These are phyloP conservation scores for Saitozyma sp. DNA, from an alignment of 768 basidiomycete species.

Conservation along the genomic window DNA sequence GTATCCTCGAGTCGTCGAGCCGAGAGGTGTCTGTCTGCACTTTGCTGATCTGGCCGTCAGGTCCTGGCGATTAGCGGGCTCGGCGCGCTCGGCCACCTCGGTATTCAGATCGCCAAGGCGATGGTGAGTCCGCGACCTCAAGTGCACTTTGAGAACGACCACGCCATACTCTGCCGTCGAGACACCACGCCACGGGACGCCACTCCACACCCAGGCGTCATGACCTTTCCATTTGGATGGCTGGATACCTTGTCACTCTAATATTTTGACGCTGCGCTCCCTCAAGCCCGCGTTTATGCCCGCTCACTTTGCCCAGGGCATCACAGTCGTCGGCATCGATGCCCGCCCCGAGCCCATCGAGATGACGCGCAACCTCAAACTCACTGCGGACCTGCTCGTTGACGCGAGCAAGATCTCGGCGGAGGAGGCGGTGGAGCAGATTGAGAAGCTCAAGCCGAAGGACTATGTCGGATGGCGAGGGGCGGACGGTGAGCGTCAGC, in stretches of 20 bases:
- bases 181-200: too few relatives aligned
- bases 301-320: slow-evolving; percentile 9
- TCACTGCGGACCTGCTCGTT: slow-evolving; percentile 19
- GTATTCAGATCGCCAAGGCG: slow-evolving; percentile 29
- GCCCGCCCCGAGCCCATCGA: slow-evolving; percentile 20
- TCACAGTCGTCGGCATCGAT: slow-evolving; percentile 27
- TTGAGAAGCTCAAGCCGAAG: slow-evolving; percentile 17
- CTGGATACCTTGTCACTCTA: background rate
- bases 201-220: too few relatives aligned
- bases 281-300: background rate
- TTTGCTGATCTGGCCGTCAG: background rate
- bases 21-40: too few relatives aligned
- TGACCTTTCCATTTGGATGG: too few relatives aligned
- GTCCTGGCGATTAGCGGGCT: slow-evolving; percentile 28
- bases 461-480: slow-evolving; percentile 23
- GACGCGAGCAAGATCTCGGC: slow-evolving; percentile 13
- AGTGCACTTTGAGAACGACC: background rate
- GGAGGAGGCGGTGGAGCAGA: slow-evolving; percentile 15
- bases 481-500: slow-evolving; percentile 18
- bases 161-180: too few relatives aligned
- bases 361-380: slow-evolving; percentile 4
- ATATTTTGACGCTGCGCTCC: background rate
- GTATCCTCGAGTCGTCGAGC: too few relatives aligned
- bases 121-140: slow-evolving; percentile 11
- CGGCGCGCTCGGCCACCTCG: slow-evolving; percentile 26